These are phyloP conservation scores for Neurospora crassa DNA, from an alignment of 2,329 filamentous ascomycete genomes.

Conservation along the genomic window DNA sequence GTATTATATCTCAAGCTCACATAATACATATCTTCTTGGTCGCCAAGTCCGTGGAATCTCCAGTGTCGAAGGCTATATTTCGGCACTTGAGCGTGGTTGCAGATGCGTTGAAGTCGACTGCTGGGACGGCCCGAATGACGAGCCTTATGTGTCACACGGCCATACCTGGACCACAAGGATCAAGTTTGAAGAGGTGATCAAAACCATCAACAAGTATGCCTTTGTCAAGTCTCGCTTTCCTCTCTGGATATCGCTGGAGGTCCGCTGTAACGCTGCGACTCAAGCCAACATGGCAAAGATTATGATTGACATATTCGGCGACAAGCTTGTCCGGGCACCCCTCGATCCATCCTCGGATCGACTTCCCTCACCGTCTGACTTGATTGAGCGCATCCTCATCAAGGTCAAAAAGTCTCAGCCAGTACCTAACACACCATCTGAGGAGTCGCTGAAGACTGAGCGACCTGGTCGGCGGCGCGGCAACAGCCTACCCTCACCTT, in stretches of 20 bases:
- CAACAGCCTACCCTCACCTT: constrained; percentile 71
- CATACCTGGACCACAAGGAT: constrained; percentile 82
- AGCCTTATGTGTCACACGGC: constrained; percentile 85
- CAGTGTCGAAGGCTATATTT: constrained; percentile 91
- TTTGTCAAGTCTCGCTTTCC: constrained; percentile 83
- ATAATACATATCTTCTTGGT: constrained; percentile 94
- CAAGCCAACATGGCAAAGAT: constrained; percentile 83
- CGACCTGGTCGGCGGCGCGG: constrained; percentile 42
- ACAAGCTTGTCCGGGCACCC: constrained; percentile 68
- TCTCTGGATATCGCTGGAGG: constrained; percentile 88
- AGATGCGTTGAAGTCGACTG: constrained; percentile 96
- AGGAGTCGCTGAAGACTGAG: constrained; percentile 36
- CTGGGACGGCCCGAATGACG: constrained; percentile 85
- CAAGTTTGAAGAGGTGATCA: constrained; percentile 83
- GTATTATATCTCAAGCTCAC: constrained; percentile 96
- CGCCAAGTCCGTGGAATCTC: constrained; percentile 84
- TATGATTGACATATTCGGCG: constrained; percentile 75
- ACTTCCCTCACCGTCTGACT: constrained; percentile 76
- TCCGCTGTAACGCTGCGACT: constrained; percentile 78
- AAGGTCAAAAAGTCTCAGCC: constrained; percentile 82
- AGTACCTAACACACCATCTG: constrained; percentile 15
- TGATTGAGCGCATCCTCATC: constrained; percentile 76
- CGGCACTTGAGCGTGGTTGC: constrained; percentile 77
- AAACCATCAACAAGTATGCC: constrained; percentile 88
- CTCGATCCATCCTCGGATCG: constrained; percentile 57